Evolutionary conservation across 176 grass and related monocot species (phyloP), one percentile per base, ranked within the genome.

Genomic region (Luzula sylvatica): DNA sequence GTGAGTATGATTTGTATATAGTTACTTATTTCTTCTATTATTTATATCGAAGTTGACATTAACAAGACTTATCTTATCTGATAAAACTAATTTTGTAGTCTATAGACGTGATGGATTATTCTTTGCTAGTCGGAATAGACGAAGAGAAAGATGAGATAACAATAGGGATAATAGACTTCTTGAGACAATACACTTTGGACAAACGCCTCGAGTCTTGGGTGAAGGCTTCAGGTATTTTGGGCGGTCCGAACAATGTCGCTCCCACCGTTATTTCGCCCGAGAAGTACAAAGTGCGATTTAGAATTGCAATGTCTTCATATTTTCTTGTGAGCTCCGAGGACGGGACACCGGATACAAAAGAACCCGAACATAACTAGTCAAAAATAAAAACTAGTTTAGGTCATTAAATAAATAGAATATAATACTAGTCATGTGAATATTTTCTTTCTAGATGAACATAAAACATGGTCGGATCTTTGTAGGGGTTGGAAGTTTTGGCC

Each of bases 191-290:
- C 71, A 98, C 92, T 5, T 98, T 84, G 90, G 90, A 96, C 42
- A 98, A 98, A 62, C 92, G 86, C 68, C 75, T 90, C 8, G 86
- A 98, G 68, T 90, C 92, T 71, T 98, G 92, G 86, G 92, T 98
- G 22, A 98, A 98, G 74, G 81, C 92, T 72, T 87, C 92, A 48
- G 86, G 92, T 51, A 90, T 98, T 61, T 72, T 98, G 63, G 92
- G 92, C 7, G 92, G 92, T 35, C 92, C 81, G 1, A 98, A 83
- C 46, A 98, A 98, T 57, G 86, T 83, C 2, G 79, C 78, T 19
- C 86, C 92, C 6, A 98, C 92, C 11, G 92, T 98, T 23, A 86
- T 98, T 74, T 98, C 92, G 40, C 92, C 92, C 3, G 83, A 90
- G 65, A 81, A 98, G 60, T 98, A 98, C 81, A 98, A 98, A 69